Conservation (phyloP, 2,329 filamentous ascomycete genomes). For the Ascochyta fabae region DNA sequence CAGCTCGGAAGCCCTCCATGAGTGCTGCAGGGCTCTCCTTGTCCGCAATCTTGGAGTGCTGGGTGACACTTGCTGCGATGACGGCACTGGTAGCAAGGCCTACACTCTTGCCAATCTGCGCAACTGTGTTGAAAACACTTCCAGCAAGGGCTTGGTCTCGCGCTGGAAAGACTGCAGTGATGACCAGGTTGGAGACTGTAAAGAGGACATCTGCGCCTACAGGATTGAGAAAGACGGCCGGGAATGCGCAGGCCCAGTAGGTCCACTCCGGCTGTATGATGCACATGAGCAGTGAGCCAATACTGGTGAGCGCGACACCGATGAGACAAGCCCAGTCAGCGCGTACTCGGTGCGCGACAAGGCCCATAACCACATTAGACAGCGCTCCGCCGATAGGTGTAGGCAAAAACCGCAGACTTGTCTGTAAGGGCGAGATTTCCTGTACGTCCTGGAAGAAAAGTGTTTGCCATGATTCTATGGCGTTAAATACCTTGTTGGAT, state of each 20-base stretch:
- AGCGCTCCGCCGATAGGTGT: constrained; percentile 49
- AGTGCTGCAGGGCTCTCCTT: constrained; percentile 46
- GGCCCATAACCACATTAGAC: constrained; percentile 55
- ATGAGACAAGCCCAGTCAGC: constrained; percentile 53
- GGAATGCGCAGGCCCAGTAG: constrained; percentile 58
- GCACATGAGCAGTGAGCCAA: constrained; percentile 56
- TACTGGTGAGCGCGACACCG: constrained; percentile 29
- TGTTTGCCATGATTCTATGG: constrained; percentile 48
- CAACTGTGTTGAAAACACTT: constrained; percentile 55
- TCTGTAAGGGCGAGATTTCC: constrained; percentile 41
- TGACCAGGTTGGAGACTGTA: constrained; percentile 53
- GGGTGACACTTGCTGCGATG: constrained; percentile 43
- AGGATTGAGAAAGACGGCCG: constrained; percentile 52
- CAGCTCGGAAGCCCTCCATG: constrained; percentile 51
- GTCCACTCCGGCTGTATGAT: constrained; percentile 53
- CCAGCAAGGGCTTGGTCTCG: constrained; percentile 54
- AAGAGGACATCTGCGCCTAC: constrained; percentile 55
- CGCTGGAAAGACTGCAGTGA: constrained; percentile 51
- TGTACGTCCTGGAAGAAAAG: constrained; percentile 55
- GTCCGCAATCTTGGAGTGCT: constrained; percentile 26
- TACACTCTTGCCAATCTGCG: constrained; percentile 53
- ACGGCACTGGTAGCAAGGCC: constrained; percentile 50
- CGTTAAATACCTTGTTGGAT: constrained; percentile 26
- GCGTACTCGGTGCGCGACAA: constrained; percentile 54
- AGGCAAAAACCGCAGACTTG: constrained; percentile 54